Percentiles rank a stretch among this genome's conserved stretches.
Evolutionary conservation across 768 basidiomycete species (phyloP).

Genomic region (Amanita fuliginea): DNA sequence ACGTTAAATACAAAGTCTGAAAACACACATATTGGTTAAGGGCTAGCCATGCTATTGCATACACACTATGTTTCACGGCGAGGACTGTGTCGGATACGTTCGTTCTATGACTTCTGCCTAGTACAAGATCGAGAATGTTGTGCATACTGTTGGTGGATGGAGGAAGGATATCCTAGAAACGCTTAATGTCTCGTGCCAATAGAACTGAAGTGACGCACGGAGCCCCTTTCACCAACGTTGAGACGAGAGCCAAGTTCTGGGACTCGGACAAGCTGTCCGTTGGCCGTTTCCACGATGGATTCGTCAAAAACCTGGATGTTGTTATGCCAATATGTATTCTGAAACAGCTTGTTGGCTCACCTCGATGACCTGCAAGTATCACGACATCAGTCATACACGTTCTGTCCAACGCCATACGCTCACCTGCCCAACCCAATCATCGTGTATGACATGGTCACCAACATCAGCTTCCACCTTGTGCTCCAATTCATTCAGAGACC

Average conservation of each 20-base stretch:
- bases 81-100: constrained; percentile 52
- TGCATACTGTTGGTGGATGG: constrained; percentile 33
- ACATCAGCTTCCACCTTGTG: constrained; percentile 52
- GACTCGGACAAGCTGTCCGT: constrained; percentile 53
- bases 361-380: constrained; percentile 53
- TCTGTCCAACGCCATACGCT: constrained; percentile 13
- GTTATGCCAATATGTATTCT: constrained; percentile 7
- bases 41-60: constrained; percentile 80
- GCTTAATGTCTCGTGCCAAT: neutral
- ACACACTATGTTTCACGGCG: constrained; percentile 61
- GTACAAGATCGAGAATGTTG: constrained; percentile 33
- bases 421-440: constrained; percentile 89
- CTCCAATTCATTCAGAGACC: constrained; percentile 43
- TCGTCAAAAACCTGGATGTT: constrained; percentile 68
- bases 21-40: constrained; percentile 69
- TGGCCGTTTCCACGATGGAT: constrained; percentile 58
- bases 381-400: neutral
- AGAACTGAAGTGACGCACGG: constrained; percentile 30
- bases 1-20: neutral
- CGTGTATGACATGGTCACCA: constrained; percentile 72
- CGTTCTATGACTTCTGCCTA: constrained; percentile 33
- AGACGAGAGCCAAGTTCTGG: constrained; percentile 73
- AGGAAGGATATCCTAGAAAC: constrained; percentile 53
- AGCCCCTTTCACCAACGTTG: constrained; percentile 63
- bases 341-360: constrained; percentile 26